Evolutionary conservation across 306 rosid genomes (phyloP).

Genomic region (Crataegus laevigata): DNA sequence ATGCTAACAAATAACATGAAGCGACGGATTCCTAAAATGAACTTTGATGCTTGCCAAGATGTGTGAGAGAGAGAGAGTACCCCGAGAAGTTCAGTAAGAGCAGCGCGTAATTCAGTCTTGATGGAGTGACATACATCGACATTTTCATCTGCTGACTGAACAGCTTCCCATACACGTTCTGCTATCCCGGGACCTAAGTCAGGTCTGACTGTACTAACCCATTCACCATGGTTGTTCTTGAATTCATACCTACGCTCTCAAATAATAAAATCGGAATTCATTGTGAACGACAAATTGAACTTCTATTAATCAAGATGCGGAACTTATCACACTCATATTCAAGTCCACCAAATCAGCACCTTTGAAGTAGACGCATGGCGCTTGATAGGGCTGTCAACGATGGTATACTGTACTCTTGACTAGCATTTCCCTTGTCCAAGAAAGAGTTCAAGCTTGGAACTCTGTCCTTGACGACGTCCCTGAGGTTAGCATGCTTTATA

Average conservation of each 20-base stretch:
- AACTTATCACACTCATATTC: slow-evolving; percentile 8
- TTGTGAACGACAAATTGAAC: neutral
- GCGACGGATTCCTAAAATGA: neutral
- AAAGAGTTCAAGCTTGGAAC: slow-evolving; percentile 71
- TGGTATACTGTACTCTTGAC: slow-evolving; percentile 49
- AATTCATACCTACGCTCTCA: slow-evolving; percentile 53
- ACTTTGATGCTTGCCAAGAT: neutral
- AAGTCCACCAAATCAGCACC: slow-evolving; percentile 29
- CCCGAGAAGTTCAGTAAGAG: slow-evolving; percentile 77
- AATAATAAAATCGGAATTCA: neutral
- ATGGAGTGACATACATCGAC: slow-evolving; percentile 36
- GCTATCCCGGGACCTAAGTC: slow-evolving; percentile 72
- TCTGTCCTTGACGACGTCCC: slow-evolving; percentile 52
- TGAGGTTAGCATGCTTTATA: slow-evolving; percentile 55
- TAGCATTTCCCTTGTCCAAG: slow-evolving; percentile 30
- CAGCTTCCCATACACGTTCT: slow-evolving; percentile 60
- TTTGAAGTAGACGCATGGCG: slow-evolving; percentile 59
- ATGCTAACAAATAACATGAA: neutral
- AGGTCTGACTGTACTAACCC: slow-evolving; percentile 63
- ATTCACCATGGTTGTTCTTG: slow-evolving; percentile 76
- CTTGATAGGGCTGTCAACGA: slow-evolving; percentile 78
- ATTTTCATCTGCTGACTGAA: slow-evolving; percentile 45
- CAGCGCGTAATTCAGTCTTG: slow-evolving; percentile 49
- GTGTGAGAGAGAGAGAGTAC: slow-evolving; percentile 31
- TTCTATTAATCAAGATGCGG: neutral